phyloP scores from a whole-genome alignment of 768 basidiomycete species.

The Guyanaporus albipodus region DNA sequence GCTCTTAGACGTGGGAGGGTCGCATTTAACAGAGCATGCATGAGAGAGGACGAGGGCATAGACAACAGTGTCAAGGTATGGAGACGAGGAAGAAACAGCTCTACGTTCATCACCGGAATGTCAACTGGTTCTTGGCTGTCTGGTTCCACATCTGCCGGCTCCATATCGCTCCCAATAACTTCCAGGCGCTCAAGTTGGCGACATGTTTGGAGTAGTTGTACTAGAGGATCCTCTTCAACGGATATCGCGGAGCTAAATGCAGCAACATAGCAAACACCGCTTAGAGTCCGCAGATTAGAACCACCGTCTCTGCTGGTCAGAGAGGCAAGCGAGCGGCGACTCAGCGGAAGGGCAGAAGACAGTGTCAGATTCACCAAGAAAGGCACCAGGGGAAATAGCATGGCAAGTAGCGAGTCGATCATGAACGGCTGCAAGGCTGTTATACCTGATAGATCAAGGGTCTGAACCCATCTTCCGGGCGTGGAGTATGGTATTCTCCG shows the following conservation, averaged over 20 bases:
- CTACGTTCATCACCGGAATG: constrained; percentile 31
- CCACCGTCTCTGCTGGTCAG: constrained; percentile 51
- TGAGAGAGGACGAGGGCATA: constrained; percentile 61
- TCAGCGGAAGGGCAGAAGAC: constrained; percentile 55
- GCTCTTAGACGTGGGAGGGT: constrained; percentile 60
- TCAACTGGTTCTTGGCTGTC: constrained; percentile 15
- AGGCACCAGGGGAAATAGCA: constrained; percentile 63
- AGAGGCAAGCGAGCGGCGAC: constrained; percentile 52
- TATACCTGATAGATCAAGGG: constrained; percentile 64
- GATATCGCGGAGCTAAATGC: constrained; percentile 26
- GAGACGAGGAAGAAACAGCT: constrained; percentile 52
- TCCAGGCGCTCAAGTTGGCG: constrained; percentile 60
- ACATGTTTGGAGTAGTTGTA: constrained; percentile 53
- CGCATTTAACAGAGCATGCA: constrained; percentile 55
- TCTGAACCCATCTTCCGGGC: constrained; percentile 84
- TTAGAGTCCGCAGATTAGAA: constrained; percentile 45
- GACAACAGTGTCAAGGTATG: constrained; percentile 60
- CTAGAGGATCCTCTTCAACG: constrained; percentile 49
- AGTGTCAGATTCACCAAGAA: constrained; percentile 54
- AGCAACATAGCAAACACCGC: constrained; percentile 51
- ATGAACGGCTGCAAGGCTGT: constrained; percentile 43
- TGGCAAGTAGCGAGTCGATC: constrained; percentile 61
- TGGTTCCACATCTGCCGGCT: constrained; percentile 46
- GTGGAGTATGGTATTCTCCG: constrained; percentile 82
- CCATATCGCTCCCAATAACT: constrained; percentile 56